Evolutionary conservation across 2,329 filamentous ascomycete genomes (phyloP).

Genomic region (Fusarium sp.): DNA sequence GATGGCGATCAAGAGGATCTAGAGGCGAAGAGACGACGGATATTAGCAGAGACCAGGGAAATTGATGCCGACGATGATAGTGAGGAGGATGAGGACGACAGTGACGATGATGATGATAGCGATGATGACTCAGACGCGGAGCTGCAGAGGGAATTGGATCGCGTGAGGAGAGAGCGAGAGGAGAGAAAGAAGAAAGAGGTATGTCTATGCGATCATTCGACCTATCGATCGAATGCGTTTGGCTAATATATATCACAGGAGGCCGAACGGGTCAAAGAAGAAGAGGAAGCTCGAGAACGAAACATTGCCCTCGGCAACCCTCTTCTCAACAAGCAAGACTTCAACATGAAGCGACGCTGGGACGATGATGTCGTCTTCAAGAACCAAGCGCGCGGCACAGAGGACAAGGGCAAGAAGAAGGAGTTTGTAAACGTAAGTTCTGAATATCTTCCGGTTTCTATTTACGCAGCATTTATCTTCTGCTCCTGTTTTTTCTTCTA

Average conservation of each 20-base stretch:
- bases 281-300: slow-evolving; percentile 86
- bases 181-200: slow-evolving; percentile 60
- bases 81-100: slow-evolving; percentile 72
- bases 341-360: slow-evolving; percentile 93
- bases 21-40: slow-evolving; percentile 86
- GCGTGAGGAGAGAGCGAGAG: slow-evolving; percentile 85
- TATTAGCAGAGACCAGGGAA: slow-evolving; percentile 89
- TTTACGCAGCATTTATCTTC: slow-evolving; percentile 2
- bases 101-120: slow-evolving; percentile 62
- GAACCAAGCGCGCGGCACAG: slow-evolving; percentile 95
- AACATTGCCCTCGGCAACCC: slow-evolving; percentile 96
- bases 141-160: slow-evolving; percentile 91
- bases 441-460: slow-evolving; percentile 15
- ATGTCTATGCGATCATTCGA: slow-evolving; percentile 7
- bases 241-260: slow-evolving; percentile 67
- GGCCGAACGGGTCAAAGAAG: slow-evolving; percentile 82
- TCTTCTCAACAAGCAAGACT: slow-evolving; percentile 88
- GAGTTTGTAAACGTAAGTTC: slow-evolving; percentile 93
- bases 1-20: slow-evolving; percentile 69
- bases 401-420: slow-evolving; percentile 89
- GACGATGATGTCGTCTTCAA: slow-evolving; percentile 99
- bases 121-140: slow-evolving; percentile 78
- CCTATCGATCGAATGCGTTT: too few relatives aligned
- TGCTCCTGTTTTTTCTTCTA: slow-evolving; percentile 4
- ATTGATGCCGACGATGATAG: slow-evolving; percentile 83